phyloP scores from a whole-genome alignment of 345 rosid species.

The Nasturtium officinale region DNA sequence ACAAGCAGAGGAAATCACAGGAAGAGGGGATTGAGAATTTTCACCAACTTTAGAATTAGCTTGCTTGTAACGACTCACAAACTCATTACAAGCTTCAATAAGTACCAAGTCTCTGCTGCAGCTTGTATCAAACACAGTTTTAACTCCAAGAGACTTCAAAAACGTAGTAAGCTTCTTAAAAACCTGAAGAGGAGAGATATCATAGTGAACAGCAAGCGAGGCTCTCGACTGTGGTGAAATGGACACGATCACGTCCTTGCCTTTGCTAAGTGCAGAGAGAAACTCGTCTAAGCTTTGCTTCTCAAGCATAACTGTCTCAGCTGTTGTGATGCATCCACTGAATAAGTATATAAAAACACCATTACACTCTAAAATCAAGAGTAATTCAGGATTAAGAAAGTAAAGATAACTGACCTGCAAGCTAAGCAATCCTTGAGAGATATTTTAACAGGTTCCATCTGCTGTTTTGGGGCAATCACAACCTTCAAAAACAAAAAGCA shows the following conservation, averaged over 20 bases:
- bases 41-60: slow-evolving; percentile 48
- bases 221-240: slow-evolving; percentile 90
- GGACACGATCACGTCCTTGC: slow-evolving; percentile 68
- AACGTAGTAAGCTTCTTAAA: slow-evolving; percentile 80
- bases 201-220: slow-evolving; percentile 77
- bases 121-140: slow-evolving; percentile 85
- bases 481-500: slow-evolving; percentile 49
- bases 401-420: slow-evolving; percentile 61
- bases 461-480: slow-evolving; percentile 46
- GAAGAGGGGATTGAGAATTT: slow-evolving; percentile 50
- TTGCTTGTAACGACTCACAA: slow-evolving; percentile 64
- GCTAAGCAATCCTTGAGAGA: slow-evolving; percentile 98
- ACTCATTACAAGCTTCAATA: slow-evolving; percentile 87
- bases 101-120: slow-evolving; percentile 79
- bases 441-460: slow-evolving; percentile 74
- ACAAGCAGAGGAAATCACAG: slow-evolving; percentile 90
- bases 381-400: slow-evolving; percentile 7
- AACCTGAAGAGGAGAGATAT: slow-evolving; percentile 70
- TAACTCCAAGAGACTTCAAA: slow-evolving; percentile 80
- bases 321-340: slow-evolving; percentile 96
- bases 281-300: slow-evolving; percentile 94
- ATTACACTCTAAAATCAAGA: neutral
- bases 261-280: slow-evolving; percentile 61
- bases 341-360: slow-evolving; percentile 10
- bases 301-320: slow-evolving; percentile 96